Percentiles rank a stretch among this genome's conserved stretches.
Evolutionary conservation across 2,329 filamentous ascomycete genomes (phyloP).

Genomic region (Cryphonectria carpinicola): DNA sequence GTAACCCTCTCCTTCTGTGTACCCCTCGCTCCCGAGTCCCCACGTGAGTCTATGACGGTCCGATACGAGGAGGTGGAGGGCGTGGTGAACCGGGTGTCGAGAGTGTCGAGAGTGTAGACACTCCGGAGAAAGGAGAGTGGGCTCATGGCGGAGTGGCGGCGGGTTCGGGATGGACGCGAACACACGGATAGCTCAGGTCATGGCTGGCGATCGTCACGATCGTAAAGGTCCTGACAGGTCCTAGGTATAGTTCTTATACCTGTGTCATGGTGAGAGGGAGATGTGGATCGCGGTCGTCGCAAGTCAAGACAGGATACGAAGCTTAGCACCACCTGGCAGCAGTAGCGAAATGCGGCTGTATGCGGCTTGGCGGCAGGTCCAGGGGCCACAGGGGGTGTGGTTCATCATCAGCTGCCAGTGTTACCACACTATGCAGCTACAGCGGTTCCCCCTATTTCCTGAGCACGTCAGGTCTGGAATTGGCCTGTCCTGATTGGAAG

Average conservation of each 20-base stretch:
- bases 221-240: not conserved
- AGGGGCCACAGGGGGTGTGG: not conserved
- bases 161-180: not conserved
- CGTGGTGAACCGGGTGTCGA: constrained; percentile 58
- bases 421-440: constrained; percentile 10
- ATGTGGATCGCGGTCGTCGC: not conserved
- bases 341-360: constrained; percentile 11
- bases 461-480: constrained; percentile 18
- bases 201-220: constrained; percentile 2
- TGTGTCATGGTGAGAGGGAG: not conserved
- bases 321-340: not conserved
- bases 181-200: constrained; percentile 22
- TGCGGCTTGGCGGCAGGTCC: not conserved
- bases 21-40: constrained; percentile 47
- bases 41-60: constrained; percentile 55
- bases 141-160: constrained; percentile 24
- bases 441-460: constrained; percentile 18
- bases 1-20: constrained; percentile 48
- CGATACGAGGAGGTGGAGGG: constrained; percentile 71
- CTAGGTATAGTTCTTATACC: not conserved
- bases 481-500: constrained; percentile 8
- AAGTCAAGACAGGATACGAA: constrained; percentile 14
- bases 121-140: constrained; percentile 54
- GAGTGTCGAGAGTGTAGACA: constrained; percentile 53
- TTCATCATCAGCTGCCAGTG: not conserved